Evolutionary conservation across 78 protist species (phyloP).

Genomic region (Dictyostelium discoideum): dicty_2.7 NC_007088.5:8461501-8462000

Average conservation of each 20-base stretch:
- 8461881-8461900: neutral
- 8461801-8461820: slow-evolving; percentile 70
- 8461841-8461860: slow-evolving; percentile 50
- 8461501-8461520: neutral
- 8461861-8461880: too few relatives aligned
- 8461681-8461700: slow-evolving; percentile 44
- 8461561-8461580: neutral
- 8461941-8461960: slow-evolving; percentile 53
- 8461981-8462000: slow-evolving; percentile 41
- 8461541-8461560: neutral
- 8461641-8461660: neutral
- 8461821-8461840: slow-evolving; percentile 53
- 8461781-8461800: slow-evolving; percentile 36
- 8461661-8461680: neutral
- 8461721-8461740: slow-evolving; percentile 38
- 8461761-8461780: slow-evolving; percentile 52
- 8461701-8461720: slow-evolving; percentile 57
- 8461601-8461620: neutral
- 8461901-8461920: neutral
- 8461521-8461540: neutral
- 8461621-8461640: neutral
- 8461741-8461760: slow-evolving; percentile 35
- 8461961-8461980: slow-evolving; percentile 55
- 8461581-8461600: neutral
- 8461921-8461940: neutral